These are phyloP conservation scores for Agastache rugosa DNA, from an alignment of 257 asterid species.

Conservation along the genomic window DNA sequence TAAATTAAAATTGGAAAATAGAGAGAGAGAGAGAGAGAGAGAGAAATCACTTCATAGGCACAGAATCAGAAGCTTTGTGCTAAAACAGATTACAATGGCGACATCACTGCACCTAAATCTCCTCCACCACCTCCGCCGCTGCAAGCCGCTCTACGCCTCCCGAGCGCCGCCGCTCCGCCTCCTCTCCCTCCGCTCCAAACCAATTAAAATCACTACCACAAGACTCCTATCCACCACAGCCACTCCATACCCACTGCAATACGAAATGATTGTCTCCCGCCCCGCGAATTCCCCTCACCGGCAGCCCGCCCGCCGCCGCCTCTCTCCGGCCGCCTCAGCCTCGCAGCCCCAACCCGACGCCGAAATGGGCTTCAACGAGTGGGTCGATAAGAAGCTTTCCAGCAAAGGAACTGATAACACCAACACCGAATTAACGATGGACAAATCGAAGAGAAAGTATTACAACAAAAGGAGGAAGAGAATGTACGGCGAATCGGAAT, in stretches of 20 bases:
- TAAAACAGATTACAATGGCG: constrained; percentile 47
- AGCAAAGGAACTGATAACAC: constrained; percentile 23
- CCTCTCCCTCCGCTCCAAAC: constrained; percentile 27
- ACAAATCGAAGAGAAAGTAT: constrained; percentile 75
- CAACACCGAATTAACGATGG: constrained; percentile 42
- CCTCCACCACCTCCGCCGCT: constrained; percentile 60
- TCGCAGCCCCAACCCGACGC: constrained; percentile 50
- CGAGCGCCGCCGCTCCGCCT: constrained; percentile 37
- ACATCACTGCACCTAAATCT: constrained; percentile 45
- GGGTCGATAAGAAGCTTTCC: constrained; percentile 77
- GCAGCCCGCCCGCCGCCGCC: constrained; percentile 46
- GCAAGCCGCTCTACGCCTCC: constrained; percentile 35
- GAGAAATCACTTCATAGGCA: no score
- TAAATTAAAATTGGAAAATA: no score
- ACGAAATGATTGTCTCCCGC: constrained; percentile 88
- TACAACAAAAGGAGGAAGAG: constrained; percentile 80
- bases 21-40: no score
- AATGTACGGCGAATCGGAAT: constrained; percentile 76
- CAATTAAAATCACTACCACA: constrained; percentile 18
- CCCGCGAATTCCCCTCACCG: constrained; percentile 56
- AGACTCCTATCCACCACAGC: constrained; percentile 59
- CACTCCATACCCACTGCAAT: constrained; percentile 86
- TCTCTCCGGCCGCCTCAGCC: constrained; percentile 37
- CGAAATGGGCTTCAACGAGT: constrained; percentile 66
- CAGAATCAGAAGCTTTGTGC: background rate